These are phyloP conservation scores for Colletotrichum cordylinicola DNA, from an alignment of 2,329 filamentous ascomycete genomes.

Conservation along the genomic window DNA sequence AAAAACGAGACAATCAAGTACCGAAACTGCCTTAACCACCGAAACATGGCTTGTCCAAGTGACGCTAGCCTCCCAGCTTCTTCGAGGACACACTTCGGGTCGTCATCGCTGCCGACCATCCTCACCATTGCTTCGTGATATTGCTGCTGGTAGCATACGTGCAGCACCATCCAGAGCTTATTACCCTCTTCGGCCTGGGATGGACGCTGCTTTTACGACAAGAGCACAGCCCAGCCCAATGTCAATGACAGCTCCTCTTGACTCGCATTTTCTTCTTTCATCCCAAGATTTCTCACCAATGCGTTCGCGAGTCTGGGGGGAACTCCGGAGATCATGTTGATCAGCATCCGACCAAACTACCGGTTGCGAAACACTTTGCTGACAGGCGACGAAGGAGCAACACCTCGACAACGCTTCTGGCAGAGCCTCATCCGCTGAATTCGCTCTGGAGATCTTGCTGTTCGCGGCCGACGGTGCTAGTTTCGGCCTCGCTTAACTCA, in stretches of 20 bases:
- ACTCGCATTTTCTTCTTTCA: slow-evolving; percentile 5
- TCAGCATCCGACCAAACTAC: not conserved
- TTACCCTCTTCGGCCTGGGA: not conserved
- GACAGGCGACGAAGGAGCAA: not conserved
- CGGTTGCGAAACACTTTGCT: not conserved
- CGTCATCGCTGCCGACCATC: not conserved
- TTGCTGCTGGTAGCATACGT: not conserved
- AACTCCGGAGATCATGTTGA: not conserved
- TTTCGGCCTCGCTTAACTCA: not conserved
- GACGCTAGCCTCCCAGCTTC: not conserved
- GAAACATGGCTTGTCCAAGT: not conserved
- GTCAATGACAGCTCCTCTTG: slow-evolving; percentile 11
- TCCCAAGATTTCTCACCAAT: not conserved
- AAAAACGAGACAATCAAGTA: not conserved
- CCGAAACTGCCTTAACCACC: not conserved
- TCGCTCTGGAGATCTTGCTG: not conserved
- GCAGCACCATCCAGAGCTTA: not conserved
- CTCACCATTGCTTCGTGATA: not conserved
- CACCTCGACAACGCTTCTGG: not conserved
- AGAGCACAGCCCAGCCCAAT: not conserved
- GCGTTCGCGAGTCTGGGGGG: not conserved
- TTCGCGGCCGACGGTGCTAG: not conserved
- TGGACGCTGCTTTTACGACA: not conserved
- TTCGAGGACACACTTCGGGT: not conserved
- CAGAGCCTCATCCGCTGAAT: not conserved